Evolutionary conservation across 148 eudicot species (phyloP).

Genomic region (Cornus suecica): DNA sequence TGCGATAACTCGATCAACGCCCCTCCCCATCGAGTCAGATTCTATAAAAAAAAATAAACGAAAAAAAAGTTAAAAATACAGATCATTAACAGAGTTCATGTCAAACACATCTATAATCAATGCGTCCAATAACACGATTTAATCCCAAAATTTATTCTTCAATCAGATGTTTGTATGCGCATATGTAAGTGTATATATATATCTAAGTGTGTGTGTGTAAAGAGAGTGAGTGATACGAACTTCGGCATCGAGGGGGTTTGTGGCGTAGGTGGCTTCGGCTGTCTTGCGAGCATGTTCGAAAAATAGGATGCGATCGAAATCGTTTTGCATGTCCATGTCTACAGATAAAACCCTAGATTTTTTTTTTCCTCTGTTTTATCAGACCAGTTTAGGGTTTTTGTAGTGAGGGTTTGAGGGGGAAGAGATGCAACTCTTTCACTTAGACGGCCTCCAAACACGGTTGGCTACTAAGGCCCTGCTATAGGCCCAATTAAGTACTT

Average conservation of each 20-base stretch:
- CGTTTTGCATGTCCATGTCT: constrained; percentile 60
- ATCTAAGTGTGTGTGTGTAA: neutral
- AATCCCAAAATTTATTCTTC: neutral
- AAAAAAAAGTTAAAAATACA: no score
- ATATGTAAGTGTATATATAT: neutral
- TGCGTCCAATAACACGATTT: neutral
- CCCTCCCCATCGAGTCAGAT: constrained; percentile 57
- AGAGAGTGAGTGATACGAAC: constrained; percentile 27
- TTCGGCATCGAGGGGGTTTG: constrained; percentile 70
- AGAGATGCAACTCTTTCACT: neutral
- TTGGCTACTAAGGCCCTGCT: no score
- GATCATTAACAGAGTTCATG: neutral
- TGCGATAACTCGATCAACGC: constrained; percentile 53
- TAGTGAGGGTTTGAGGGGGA: neutral
- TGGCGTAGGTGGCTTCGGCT: constrained; percentile 55
- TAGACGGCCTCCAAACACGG: no score
- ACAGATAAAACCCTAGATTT: neutral
- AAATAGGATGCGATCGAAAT: constrained; percentile 64
- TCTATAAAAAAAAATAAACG: constrained; percentile 30
- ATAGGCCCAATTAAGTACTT: no score
- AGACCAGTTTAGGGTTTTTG: neutral
- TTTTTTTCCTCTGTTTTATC: no score
- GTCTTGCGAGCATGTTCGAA: constrained; percentile 79
- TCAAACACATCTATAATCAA: neutral
- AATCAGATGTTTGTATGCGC: neutral